Conservation (phyloP, 345 rosid species). For the Heritiera fomes region DNA sequence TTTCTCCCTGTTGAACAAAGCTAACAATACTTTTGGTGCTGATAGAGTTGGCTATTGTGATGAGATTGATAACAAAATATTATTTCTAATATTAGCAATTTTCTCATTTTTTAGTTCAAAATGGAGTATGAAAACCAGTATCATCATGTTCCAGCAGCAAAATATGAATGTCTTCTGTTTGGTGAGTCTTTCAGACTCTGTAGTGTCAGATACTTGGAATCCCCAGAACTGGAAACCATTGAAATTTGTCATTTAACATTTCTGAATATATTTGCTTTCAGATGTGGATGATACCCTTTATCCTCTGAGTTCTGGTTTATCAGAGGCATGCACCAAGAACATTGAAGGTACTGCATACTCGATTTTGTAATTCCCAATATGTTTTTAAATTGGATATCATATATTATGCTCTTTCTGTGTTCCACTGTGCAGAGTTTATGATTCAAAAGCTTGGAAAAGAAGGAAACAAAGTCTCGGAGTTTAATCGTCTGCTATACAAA, state of each 20-base stretch:
- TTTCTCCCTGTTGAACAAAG: no score
- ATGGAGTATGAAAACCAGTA: slow-evolving; percentile 40
- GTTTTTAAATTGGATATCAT: neutral
- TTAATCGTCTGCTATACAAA: slow-evolving; percentile 62
- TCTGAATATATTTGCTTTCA: slow-evolving; percentile 17
- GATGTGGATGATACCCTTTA: slow-evolving; percentile 83
- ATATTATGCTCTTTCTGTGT: neutral
- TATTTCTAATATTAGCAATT: neutral
- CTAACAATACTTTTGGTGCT: neutral
- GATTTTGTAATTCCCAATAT: neutral
- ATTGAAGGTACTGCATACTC: slow-evolving; percentile 43
- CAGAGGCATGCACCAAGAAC: slow-evolving; percentile 49
- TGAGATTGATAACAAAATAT: neutral
- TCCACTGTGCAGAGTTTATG: slow-evolving; percentile 59
- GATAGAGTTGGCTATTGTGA: no score
- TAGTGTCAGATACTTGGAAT: neutral
- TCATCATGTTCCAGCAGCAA: slow-evolving; percentile 34
- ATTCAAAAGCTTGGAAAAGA: slow-evolving; percentile 69
- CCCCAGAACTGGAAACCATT: neutral
- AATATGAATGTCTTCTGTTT: slow-evolving; percentile 75
- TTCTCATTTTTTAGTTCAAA: neutral
- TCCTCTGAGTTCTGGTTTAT: slow-evolving; percentile 58
- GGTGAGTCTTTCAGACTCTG: slow-evolving; percentile 41
- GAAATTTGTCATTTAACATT: neutral
- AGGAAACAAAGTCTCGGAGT: slow-evolving; percentile 46